Conservation (phyloP, 1,284 basidiomycete genomes). For the Rhodotorula sp. region DNA sequence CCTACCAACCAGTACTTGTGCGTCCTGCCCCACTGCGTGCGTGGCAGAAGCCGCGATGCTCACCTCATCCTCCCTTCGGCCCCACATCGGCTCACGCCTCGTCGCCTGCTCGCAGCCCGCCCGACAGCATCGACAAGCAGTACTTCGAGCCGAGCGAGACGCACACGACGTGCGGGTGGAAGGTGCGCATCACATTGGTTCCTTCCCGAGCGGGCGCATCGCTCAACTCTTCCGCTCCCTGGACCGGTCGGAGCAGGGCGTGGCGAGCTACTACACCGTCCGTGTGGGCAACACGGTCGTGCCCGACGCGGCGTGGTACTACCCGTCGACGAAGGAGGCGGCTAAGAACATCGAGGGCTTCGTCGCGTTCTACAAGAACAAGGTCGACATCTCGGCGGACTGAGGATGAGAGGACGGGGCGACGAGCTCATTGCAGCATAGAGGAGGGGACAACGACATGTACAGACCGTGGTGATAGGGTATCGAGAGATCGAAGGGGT, state of each 20-base stretch:
- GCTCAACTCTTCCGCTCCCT: neutral
- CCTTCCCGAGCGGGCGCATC: no score
- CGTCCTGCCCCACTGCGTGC: neutral
- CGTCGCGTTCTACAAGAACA: constrained; percentile 50
- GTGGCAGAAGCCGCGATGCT: neutral
- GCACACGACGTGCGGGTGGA: constrained; percentile 33
- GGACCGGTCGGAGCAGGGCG: constrained; percentile 4
- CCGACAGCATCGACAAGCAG: constrained; percentile 19
- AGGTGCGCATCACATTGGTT: constrained; percentile 7
- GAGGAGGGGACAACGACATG: neutral
- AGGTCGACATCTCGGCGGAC: no score
- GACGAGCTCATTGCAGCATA: neutral
- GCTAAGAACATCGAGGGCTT: constrained; percentile 45
- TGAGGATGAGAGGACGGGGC: constrained; percentile 14
- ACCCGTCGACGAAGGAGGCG: constrained; percentile 31
- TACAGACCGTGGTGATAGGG: neutral
- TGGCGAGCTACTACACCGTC: constrained; percentile 33
- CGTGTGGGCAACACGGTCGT: constrained; percentile 12
- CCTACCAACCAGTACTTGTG: constrained; percentile 12
- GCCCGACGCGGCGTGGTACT: constrained; percentile 43
- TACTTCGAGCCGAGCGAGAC: constrained; percentile 15
- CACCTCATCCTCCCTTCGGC: neutral
- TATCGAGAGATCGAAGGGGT: neutral
- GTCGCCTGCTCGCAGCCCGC: constrained; percentile 18
- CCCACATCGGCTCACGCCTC: neutral